Percentiles rank a stretch among this genome's conserved stretches.
These are phyloP conservation scores for Coemansia sp. DNA, from an alignment of 192 early-diverging fungal genomes.

Conservation along the genomic window DNA sequence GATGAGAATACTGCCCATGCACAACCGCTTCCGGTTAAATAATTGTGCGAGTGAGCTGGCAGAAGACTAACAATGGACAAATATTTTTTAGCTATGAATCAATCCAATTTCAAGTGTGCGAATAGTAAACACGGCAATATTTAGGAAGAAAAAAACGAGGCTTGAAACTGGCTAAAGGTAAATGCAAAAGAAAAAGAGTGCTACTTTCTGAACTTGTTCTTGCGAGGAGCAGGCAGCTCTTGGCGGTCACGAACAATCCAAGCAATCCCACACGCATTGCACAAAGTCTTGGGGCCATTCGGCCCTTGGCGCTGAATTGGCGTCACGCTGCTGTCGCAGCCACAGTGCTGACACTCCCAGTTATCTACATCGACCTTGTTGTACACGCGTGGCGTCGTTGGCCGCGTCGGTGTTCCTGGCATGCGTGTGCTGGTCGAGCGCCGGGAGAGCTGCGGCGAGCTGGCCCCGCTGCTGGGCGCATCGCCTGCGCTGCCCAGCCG, in stretches of 20 bases:
- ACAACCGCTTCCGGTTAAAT: neutral
- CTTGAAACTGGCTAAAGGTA: neutral
- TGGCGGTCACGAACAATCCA: constrained; percentile 55
- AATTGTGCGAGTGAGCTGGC: neutral
- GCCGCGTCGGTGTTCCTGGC: constrained; percentile 32
- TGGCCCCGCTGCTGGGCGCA: constrained; percentile 38
- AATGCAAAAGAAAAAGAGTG: neutral
- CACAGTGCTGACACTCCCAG: constrained; percentile 53
- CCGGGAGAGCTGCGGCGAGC: constrained; percentile 32
- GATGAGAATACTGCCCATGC: neutral
- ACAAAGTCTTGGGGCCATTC: constrained; percentile 61
- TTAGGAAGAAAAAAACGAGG: neutral
- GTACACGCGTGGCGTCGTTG: constrained; percentile 38
- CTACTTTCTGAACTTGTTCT: constrained; percentile 48
- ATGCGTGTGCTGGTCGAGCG: constrained; percentile 21
- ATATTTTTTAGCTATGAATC: neutral
- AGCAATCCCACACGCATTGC: constrained; percentile 63
- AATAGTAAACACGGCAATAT: neutral
- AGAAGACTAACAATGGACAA: neutral
- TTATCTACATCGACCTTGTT: constrained; percentile 36
- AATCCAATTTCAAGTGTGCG: neutral
- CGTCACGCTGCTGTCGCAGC: constrained; percentile 41
- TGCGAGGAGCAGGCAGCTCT: constrained; percentile 47
- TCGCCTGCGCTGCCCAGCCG: constrained; percentile 17
- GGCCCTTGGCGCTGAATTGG: constrained; percentile 58